Evolutionary conservation across 2,329 filamentous ascomycete species (phyloP), one percentile per base, ranked within the genome.

Genomic region (Cadophora sp.): DNA sequence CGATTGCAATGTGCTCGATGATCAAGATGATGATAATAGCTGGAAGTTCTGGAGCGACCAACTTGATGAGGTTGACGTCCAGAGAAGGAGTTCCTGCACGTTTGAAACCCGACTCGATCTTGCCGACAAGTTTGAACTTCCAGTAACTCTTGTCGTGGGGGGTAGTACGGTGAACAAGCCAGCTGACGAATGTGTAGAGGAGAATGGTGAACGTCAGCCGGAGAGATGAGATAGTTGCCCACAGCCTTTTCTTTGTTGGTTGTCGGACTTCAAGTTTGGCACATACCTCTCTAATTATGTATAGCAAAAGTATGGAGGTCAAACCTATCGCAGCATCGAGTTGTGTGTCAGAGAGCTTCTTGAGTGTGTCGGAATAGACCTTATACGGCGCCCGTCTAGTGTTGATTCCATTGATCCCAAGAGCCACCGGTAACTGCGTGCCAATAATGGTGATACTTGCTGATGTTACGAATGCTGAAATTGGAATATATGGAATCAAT

Each of bases 1-100:
- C 63, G 24, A 65, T 65, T 33, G 63, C 63, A 22, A 60, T 60
- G 55, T 60, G 63, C 27, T 65, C 63, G 41, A 65, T 65, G 41
- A 65, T 33, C 4, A 65, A 22, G 22, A 65, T 65, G n/a, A 65
- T 65, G 43, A 59, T 41, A 33, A 65, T 65, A n/a, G 63, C 51
- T 47, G 63, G 63, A 41, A 65, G 63, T 30, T 65, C 20, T 51
- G 55, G 63, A 14, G 33, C 8, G 30, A 61, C 45, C 55, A 60
- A 39, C 16, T 51, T 65, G 53, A 65, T 39, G n/a, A 65, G 43
- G 9, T 60, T 24, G 27, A 11, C 27, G n/a, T 65, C 47, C 18
- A 62, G 20, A 24, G 14, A 22, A 20, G 64, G 64, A 7, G 36
- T n/a, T 36, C 60, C 62, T 36, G 41, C 62, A 66, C 61, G 53